Conservation (phyloP, 2,329 filamentous ascomycete species). For the Zopfia rhizophila region DNA sequence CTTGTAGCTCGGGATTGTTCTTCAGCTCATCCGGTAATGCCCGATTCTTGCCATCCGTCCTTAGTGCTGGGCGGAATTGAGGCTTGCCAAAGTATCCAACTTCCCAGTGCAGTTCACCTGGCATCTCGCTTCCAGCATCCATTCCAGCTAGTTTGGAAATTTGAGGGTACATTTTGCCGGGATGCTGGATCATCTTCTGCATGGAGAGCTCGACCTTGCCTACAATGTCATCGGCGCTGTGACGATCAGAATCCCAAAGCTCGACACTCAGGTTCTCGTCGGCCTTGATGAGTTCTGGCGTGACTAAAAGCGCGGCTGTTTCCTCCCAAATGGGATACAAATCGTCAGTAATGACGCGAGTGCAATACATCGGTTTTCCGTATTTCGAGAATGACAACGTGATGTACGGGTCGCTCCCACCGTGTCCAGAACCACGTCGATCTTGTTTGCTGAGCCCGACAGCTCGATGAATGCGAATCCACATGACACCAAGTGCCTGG, state of each 20-base stretch:
- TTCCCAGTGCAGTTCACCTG: constrained; percentile 94
- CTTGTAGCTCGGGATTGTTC: constrained; percentile 80
- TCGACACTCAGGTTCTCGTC: constrained; percentile 94
- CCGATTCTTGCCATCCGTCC: constrained; percentile 86
- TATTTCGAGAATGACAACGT: constrained; percentile 96
- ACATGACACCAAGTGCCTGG: constrained; percentile 86
- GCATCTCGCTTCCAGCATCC: constrained; percentile 87
- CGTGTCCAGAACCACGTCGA: constrained; percentile 79
- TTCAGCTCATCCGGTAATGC: constrained; percentile 78
- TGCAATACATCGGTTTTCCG: constrained; percentile 97
- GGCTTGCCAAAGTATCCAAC: constrained; percentile 95
- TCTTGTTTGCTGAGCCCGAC: constrained; percentile 92
- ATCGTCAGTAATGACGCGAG: constrained; percentile 93
- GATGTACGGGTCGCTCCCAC: constrained; percentile 95
- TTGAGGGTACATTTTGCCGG: constrained; percentile 91
- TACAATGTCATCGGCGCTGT: constrained; percentile 92
- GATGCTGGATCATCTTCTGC: constrained; percentile 93
- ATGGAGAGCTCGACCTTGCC: constrained; percentile 95
- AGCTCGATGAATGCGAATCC: constrained; percentile 90
- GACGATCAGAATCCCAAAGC: constrained; percentile 94
- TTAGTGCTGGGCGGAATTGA: constrained; percentile 82
- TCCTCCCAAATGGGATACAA: constrained; percentile 95
- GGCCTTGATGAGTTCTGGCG: constrained; percentile 88
- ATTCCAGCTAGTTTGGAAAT: constrained; percentile 84
- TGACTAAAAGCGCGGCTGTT: constrained; percentile 84